Evolutionary conservation across 805 yeast species (phyloP), one percentile per base, ranked within the genome.

Genomic region (Priceomyces haplophilus): DNA sequence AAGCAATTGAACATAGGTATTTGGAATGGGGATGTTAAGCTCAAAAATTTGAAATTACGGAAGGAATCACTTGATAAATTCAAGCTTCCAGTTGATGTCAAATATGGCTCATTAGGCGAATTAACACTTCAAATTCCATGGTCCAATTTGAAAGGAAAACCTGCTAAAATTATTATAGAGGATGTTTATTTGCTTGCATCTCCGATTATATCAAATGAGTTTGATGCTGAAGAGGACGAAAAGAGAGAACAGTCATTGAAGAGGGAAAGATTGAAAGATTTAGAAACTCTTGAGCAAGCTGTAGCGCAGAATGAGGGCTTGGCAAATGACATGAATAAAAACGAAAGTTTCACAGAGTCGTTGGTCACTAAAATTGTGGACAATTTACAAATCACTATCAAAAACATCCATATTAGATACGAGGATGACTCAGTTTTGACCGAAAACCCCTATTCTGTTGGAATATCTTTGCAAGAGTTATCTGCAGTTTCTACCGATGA

Each of bases 21-120:
- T 25, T 90, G 98, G 96, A 80, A 89, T 55, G 99, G 99, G 29
- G 98, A 93, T 69, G 98, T 90, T 23, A 87, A 87, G 59, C 71
- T 93, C 42, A 76, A 75, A 48, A 82, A 90, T 59, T 75, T 95
- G 47, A 76, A 83, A 44, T 70, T 93, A 45, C 88, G 87, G 64
- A 84, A 85, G 47, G 97, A 90, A 59, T 88, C 97, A 2, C 70
- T 93, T 37, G 99, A 95, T 62, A 78, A 85, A 52, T 75, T 93
- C 49, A 80, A 85, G 48, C 65, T 95, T 30, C 99, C 99, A 2
- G 65, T 93, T 29, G 87, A 90, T 59, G 91, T 95, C 11, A 78
- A 79, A 47, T 85, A 85, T 58, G 99, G 99, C 32, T 88, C 87
- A 57, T 62, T 93, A 44, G 99, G 98, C 1, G 87, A 85, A 51